A percentile compares a stretch with the other conserved stretches of the same genome.
Evolutionary conservation across 805 yeast genomes (phyloP).

Genomic region (Yueomyces sp.): DNA sequence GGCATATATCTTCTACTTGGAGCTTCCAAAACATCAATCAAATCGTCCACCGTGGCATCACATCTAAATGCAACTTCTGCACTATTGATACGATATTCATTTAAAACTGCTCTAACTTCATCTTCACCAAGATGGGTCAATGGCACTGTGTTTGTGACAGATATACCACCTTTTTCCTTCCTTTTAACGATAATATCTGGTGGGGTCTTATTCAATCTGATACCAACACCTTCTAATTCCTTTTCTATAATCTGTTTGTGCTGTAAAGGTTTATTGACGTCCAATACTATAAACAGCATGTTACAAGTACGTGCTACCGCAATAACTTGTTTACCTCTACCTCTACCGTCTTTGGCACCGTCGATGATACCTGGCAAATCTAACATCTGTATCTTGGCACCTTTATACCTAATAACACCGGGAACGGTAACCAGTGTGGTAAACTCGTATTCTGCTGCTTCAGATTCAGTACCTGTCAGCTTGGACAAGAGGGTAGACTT

Average conservation of each 20-base stretch:
- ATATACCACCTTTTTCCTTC: constrained; percentile 93
- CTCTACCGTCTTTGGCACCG: constrained; percentile 86
- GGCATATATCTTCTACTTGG: constrained; percentile 89
- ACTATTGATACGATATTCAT: constrained; percentile 86
- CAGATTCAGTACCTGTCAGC: constrained; percentile 91
- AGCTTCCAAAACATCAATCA: constrained; percentile 87
- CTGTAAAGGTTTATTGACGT: constrained; percentile 89
- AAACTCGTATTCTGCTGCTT: constrained; percentile 96
- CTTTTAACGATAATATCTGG: constrained; percentile 87
- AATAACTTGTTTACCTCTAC: constrained; percentile 92
- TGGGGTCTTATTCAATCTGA: constrained; percentile 78
- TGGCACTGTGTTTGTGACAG: constrained; percentile 86
- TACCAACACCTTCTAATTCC: constrained; percentile 96
- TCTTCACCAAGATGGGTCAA: constrained; percentile 84
- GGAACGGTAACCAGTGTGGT: constrained; percentile 97
- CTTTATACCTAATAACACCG: constrained; percentile 88
- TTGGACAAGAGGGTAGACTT: constrained; percentile 75
- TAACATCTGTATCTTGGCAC: constrained; percentile 94
- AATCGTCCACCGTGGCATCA: constrained; percentile 94
- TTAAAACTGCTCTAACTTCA: constrained; percentile 91
- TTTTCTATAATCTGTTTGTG: constrained; percentile 90
- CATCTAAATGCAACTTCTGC: constrained; percentile 95
- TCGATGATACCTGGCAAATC: constrained; percentile 86
- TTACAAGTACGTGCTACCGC: constrained; percentile 99
- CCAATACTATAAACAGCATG: constrained; percentile 81